Conservation (phyloP, 164 flowering plant species). For the Platanus orientalis region DNA sequence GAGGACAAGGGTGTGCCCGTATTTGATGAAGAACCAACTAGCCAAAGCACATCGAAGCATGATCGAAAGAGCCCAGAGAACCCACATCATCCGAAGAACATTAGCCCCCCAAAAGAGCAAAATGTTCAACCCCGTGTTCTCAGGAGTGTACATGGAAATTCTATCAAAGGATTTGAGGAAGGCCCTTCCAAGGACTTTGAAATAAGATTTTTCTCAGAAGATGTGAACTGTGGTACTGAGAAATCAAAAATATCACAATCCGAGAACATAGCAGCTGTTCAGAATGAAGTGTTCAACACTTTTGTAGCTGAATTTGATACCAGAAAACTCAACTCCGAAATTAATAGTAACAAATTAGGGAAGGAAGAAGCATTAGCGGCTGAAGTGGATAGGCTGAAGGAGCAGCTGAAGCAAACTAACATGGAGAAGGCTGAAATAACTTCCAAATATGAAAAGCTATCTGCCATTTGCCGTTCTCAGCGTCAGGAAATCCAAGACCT, state of each 20-base stretch:
- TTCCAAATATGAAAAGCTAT: conserved; percentile 81
- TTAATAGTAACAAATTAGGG: conserved; percentile 17
- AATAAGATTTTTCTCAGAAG: conserved; percentile 41
- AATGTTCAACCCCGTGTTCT: conserved; percentile 17
- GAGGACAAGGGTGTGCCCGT: conserved; percentile 47
- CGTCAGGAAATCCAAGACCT: conserved; percentile 95
- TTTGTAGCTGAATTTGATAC: conserved; percentile 85
- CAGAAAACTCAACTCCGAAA: conserved; percentile 39
- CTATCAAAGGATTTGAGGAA: conserved; percentile 23
- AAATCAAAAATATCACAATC: conserved; percentile 35
- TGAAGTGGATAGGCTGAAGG: conserved; percentile 70
- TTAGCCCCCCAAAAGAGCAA: conserved; percentile 29
- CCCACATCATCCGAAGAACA: conserved; percentile 18
- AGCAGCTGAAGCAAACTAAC: conserved; percentile 57
- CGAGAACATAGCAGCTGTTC: conserved; percentile 28
- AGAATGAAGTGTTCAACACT: conserved; percentile 54
- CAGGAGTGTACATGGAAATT: conserved; percentile 27
- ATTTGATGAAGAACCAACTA: conserved; percentile 54
- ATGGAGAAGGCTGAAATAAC: conserved; percentile 76
- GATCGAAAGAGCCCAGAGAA: conserved; percentile 28
- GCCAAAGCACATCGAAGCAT: conserved; percentile 22
- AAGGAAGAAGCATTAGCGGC: conserved; percentile 49
- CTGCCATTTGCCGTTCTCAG: conserved; percentile 92
- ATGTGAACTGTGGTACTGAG: conserved; percentile 21
- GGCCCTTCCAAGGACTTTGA: conserved; percentile 49